Conservation (phyloP, 75 land plant genomes). For the Pinus albicaulis region DNA sequence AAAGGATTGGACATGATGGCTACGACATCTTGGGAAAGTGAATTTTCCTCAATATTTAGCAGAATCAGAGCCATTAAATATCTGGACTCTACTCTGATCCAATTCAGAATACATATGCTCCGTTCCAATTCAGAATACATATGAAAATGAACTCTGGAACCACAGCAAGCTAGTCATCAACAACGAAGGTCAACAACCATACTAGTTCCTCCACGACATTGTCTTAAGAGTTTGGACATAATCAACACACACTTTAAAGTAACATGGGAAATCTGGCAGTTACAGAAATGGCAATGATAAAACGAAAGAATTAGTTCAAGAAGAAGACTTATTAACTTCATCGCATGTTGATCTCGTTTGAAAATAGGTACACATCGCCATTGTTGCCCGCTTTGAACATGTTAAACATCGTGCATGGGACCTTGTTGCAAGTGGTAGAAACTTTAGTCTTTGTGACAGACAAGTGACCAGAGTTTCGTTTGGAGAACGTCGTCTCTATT, state of each 20-base stretch:
- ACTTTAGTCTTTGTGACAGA: not conserved
- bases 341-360: constrained; percentile 26
- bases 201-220: constrained; percentile 86
- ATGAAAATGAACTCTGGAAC: constrained; percentile 4
- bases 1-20: too few species aligned
- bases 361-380: not conserved
- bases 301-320: too few species aligned
- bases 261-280: not conserved
- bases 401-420: not conserved
- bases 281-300: not conserved
- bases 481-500: not conserved
- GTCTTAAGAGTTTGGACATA: constrained; percentile 10
- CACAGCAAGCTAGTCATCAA: constrained; percentile 58
- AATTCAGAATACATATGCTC: too few species aligned
- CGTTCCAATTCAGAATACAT: too few species aligned
- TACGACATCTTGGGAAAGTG: too few species aligned
- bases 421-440: constrained; percentile 1
- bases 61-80: too few species aligned
- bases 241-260: not conserved
- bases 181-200: constrained; percentile 75
- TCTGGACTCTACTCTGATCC: too few species aligned
- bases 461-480: not conserved
- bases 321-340: constrained; percentile 2
- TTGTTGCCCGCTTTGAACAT: not conserved
- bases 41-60: too few species aligned